Evolutionary conservation across 176 grass and related monocot species (phyloP).

Genomic region (Bonia amplexicaulis): DNA sequence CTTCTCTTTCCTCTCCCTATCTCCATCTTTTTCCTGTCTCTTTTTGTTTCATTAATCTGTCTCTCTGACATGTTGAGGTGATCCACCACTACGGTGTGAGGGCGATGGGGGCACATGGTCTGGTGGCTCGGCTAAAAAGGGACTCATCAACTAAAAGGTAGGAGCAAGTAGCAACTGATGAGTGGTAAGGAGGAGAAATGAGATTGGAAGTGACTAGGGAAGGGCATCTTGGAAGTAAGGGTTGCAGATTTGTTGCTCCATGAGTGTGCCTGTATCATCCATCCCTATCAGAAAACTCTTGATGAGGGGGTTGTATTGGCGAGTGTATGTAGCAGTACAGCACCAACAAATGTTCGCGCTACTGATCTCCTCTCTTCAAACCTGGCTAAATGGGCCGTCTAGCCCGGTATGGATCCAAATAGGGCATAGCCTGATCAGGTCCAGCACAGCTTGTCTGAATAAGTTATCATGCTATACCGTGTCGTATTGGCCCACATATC

Average conservation of each 20-base stretch:
- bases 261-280: not conserved
- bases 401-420: too few relatives aligned
- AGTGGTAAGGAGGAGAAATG: conserved; percentile 12
- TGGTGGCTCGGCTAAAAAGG: conserved; percentile 55
- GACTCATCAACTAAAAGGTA: conserved; percentile 39
- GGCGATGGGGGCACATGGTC: conserved; percentile 58
- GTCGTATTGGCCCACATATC: too few relatives aligned
- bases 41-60: conserved; percentile 72
- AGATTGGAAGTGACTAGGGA: not conserved
- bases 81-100: conserved; percentile 51
- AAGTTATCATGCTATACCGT: too few relatives aligned
- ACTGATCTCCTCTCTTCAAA: conserved; percentile 11
- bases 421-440: too few relatives aligned
- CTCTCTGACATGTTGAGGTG: conserved; percentile 37
- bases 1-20: conserved; percentile 23
- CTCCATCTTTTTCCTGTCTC: conserved; percentile 41
- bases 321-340: not conserved
- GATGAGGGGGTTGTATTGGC: not conserved
- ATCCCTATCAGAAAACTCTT: not conserved
- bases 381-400: too few relatives aligned
- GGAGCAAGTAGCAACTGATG: conserved; percentile 9
- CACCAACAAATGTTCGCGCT: not conserved
- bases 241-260: not conserved
- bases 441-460: too few relatives aligned
- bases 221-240: not conserved